Conservation (phyloP, 352 stramenopile species). For the Phytophthora syringae region DNA sequence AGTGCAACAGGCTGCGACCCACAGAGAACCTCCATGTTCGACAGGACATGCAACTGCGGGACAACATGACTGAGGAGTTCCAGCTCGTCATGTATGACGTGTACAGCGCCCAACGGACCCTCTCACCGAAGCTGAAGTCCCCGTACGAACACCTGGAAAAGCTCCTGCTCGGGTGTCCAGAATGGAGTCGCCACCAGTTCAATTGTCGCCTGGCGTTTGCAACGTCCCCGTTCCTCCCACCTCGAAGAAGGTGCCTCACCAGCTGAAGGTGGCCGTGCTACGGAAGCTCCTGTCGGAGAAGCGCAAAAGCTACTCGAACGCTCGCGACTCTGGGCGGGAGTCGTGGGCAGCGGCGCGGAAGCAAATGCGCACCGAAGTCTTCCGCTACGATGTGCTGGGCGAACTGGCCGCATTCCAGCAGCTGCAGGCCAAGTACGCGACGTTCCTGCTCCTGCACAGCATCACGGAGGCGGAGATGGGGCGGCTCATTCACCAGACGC, state of each 20-base stretch:
- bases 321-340: conserved; percentile 46
- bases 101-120: conserved; percentile 40
- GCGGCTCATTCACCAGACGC: conserved; percentile 54
- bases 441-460: conserved; percentile 72
- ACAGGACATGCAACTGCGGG: conserved; percentile 41
- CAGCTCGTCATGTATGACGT: conserved; percentile 69
- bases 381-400: conserved; percentile 75
- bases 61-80: conserved; percentile 61
- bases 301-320: conserved; percentile 53
- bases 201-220: conserved; percentile 3
- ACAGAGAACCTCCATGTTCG: conserved; percentile 21
- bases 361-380: conserved; percentile 60
- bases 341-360: conserved; percentile 58
- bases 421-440: conserved; percentile 64
- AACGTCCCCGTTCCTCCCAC: conserved; percentile 14
- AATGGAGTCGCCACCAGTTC: conserved; percentile 5
- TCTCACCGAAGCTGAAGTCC: conserved; percentile 10
- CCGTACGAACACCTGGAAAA: conserved; percentile 3
- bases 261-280: conserved; percentile 59
- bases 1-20: background rate
- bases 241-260: conserved; percentile 55
- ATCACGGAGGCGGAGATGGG: conserved; percentile 71
- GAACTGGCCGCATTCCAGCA: conserved; percentile 68
- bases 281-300: conserved; percentile 69
- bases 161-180: background rate